Conservation (phyloP, 495 filamentous ascomycete species). For the Wilcoxina mikolae region DNA sequence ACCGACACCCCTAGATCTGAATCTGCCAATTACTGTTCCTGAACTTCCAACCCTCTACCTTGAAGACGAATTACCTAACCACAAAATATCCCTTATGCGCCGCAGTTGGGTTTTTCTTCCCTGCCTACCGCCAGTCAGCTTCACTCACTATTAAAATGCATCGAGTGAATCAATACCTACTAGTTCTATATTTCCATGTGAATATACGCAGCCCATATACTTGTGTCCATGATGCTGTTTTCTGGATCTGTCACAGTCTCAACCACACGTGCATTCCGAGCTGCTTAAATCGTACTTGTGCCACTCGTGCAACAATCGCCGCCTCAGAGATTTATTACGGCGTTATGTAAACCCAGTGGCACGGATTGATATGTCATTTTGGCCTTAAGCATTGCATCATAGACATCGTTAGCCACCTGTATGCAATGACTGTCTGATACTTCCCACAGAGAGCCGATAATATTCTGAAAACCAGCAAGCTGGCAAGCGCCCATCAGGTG, state of each 20-base stretch:
- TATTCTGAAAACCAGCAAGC: slow-evolving; percentile 31
- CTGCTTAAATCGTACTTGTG: neutral
- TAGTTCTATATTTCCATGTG: too few species aligned
- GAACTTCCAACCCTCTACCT: too few species aligned
- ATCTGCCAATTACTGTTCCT: too few species aligned
- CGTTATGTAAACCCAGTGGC: neutral
- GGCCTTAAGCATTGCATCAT: too few species aligned
- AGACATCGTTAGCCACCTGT: neutral
- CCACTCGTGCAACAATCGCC: neutral
- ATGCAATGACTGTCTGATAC: slow-evolving; percentile 7
- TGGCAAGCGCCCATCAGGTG: slow-evolving; percentile 31
- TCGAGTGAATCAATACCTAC: too few species aligned
- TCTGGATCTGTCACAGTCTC: neutral
- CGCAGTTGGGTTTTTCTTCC: too few species aligned
- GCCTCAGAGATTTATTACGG: neutral
- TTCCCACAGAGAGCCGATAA: slow-evolving; percentile 29
- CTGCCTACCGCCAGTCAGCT: too few species aligned
- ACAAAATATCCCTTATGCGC: too few species aligned
- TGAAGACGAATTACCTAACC: too few species aligned
- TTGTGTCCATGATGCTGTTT: neutral
- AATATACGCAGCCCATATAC: neutral
- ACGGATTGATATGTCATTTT: neutral
- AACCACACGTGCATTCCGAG: neutral
- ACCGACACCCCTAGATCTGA: too few species aligned
- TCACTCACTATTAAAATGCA: too few species aligned